Evolutionary conservation across 2,329 filamentous ascomycete genomes (phyloP).

Genomic region (Fusarium falciforme): DNA sequence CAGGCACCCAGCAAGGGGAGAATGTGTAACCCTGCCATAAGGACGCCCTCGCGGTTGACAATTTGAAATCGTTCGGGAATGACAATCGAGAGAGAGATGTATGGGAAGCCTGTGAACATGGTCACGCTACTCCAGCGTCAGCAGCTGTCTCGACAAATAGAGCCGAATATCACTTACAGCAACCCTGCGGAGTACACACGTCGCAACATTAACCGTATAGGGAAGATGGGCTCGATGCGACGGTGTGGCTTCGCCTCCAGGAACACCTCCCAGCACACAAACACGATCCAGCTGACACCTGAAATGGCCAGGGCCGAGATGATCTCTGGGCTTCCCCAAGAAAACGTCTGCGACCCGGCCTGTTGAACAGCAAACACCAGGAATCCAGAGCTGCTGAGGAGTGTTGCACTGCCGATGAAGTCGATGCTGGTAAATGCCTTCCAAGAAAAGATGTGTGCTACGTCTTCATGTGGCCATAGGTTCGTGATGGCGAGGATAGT

Average conservation of each 20-base stretch:
- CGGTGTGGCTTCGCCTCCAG: slow-evolving; percentile 52
- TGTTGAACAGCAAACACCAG: slow-evolving; percentile 68
- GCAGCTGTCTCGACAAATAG: not conserved
- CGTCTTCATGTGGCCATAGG: slow-evolving; percentile 56
- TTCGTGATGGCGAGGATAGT: slow-evolving; percentile 60
- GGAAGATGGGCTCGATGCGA: slow-evolving; percentile 66
- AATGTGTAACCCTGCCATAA: slow-evolving; percentile 67
- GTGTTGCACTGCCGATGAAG: slow-evolving; percentile 61
- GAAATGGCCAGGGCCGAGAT: slow-evolving; percentile 61
- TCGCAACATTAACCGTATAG: slow-evolving; percentile 58
- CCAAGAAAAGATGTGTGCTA: slow-evolving; percentile 52
- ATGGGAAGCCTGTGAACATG: slow-evolving; percentile 67
- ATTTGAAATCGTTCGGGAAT: slow-evolving; percentile 72
- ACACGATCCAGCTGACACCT: slow-evolving; percentile 59
- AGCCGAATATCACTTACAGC: slow-evolving; percentile 52
- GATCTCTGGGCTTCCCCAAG: slow-evolving; percentile 65
- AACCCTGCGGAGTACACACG: slow-evolving; percentile 64
- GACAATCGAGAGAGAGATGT: slow-evolving; percentile 67
- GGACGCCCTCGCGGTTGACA: slow-evolving; percentile 63
- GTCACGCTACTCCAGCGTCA: slow-evolving; percentile 59
- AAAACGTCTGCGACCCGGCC: slow-evolving; percentile 62
- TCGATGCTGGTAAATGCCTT: slow-evolving; percentile 61
- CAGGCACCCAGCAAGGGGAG: slow-evolving; percentile 69
- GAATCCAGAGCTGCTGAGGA: slow-evolving; percentile 64
- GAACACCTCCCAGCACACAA: slow-evolving; percentile 63